Evolutionary conservation across 1,139 yeast genomes (phyloP), one percentile per base, ranked within the genome.

Genomic region (Pichia terricola): DNA sequence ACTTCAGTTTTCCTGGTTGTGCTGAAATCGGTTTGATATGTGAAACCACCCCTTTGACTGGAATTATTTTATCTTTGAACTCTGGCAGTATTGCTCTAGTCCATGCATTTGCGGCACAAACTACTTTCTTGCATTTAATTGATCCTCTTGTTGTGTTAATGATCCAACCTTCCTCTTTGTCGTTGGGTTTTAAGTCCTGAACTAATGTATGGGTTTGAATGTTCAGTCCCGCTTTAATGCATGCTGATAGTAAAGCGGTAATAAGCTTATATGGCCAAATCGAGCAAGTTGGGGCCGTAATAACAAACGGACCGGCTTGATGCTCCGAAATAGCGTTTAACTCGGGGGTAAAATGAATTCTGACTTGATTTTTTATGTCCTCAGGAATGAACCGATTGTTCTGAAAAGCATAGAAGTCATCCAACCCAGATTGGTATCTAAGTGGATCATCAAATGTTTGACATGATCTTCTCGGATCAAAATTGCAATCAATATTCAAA

Each of bases 181-280:
- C n/a, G 11, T 25, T 8, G 7, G 43, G 44, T 4, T 41, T 43
- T 6, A 66, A 54, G 1, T 50, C 46, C 4, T 53, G 52, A 3
- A 64, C 74, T 3, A 60, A 54, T 0, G 74, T 67, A 49, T 68
- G 61, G 3, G 75, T 62, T 46, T 69, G 71, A 25, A 71, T 47
- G 42, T 67, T 61, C 27, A 69, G 52, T 3, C 72, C 72, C 16
- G 53, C 53, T 25, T 52, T 50, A n/a, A 68, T 55, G 34, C 64
- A 52, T 28, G 51, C 30, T 8, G 16, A 4, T 33, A 70, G 47
- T n/a, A 71, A 47, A 9, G 59, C 55, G 16, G 59, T 57, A 38
- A 67, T 63, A 16, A 71, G 53, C 45, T 64, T 64, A 55, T 70
- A 68, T 5, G 74, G 72, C 64, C 71, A 69, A 37, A 69, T 54